Evolutionary conservation across 306 rosid genomes (phyloP), one percentile per base, ranked within the genome.

Genomic region (Fragaria iinumae): DNA sequence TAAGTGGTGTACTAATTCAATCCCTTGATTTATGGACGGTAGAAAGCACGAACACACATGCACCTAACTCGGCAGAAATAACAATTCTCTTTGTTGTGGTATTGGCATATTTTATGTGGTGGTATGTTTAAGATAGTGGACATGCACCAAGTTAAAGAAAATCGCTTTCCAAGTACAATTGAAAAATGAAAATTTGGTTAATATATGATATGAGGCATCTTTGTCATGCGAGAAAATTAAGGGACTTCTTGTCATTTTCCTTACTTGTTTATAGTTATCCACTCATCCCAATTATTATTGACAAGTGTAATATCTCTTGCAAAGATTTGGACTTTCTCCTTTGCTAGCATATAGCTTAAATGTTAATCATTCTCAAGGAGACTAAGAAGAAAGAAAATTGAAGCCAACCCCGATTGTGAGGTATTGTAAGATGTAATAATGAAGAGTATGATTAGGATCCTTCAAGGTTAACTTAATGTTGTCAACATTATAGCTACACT

Each of bases 181-280:
- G 17, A 66, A 67, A 21, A 62, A 60, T 67, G 64, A 20, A 69
- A 48, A 1, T 73, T 55, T 50, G 64, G 76, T 47, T 47, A 56
- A 5, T 52, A 8, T 38, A 6, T 60, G 72, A 76, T 43, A 64
- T 27, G 64, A 17, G n/a, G 72, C 75, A 80, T 75, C 80, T 80
- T 65, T 67, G 59, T 80, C 76, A n/a, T 76, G 5, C 81, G 80
- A 76, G 84, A 85, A 80, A 83, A 72, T 81, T 75, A 69, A 71
- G 86, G 86, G 82, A 71, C 62, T 74, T 57, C 55, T 23, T 80
- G 75, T 82, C 86, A 77, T 64, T 69, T 63, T 83, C 73, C 78
- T n/a, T 43, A 34, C 67, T 63, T 71, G 71, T 71, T 76, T 53
- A 59, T 72, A 45, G 63, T 48, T 50, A 68, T 80, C 81, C 76